A percentile compares a stretch with the other conserved stretches of the same genome.
phyloP scores from a whole-genome alignment of 1,284 basidiomycete species.

The Cystobasidiaceae sp. region DNA sequence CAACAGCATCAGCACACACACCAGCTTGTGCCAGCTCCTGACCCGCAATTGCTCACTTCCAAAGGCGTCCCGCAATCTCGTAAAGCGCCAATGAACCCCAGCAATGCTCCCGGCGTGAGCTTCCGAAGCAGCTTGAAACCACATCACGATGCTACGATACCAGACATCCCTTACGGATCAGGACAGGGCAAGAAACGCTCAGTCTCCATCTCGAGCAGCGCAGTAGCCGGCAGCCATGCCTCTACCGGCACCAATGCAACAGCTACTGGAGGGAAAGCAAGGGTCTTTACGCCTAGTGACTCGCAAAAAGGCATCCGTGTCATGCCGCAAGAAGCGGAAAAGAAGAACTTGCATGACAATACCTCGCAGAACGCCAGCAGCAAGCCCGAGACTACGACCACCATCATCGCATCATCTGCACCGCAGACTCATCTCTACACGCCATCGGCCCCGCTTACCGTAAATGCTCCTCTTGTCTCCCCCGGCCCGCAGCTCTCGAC shows the following conservation, averaged over 20 bases:
- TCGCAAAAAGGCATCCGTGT: conserved; percentile 25
- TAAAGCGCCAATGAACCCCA: conserved; percentile 12
- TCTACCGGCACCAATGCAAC: neutral
- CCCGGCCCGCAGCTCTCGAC: neutral
- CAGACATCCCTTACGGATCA: conserved; percentile 27
- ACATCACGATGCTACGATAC: conserved; percentile 5
- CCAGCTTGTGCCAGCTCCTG: neutral
- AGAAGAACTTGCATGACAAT: conserved; percentile 10
- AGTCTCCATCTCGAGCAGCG: conserved; percentile 12
- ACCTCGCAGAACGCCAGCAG: conserved; percentile 3
- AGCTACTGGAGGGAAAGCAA: conserved; percentile 5
- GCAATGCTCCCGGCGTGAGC: conserved; percentile 18
- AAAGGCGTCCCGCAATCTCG: conserved; percentile 23
- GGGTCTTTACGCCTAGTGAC: conserved; percentile 27
- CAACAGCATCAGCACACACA: neutral
- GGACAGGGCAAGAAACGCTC: conserved; percentile 15
- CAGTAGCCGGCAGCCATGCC: neutral
- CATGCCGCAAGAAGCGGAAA: neutral
- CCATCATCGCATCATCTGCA: conserved; percentile 14
- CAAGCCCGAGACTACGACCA: neutral
- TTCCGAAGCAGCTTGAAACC: conserved; percentile 27
- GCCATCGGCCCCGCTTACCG: conserved; percentile 23
- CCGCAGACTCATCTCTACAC: conserved; percentile 11
- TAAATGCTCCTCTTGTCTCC: conserved; percentile 23
- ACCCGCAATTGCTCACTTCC: neutral